Evolutionary conservation across 495 filamentous ascomycete species (phyloP), one percentile per base, ranked within the genome.

Genomic region (Eremomyces bilateralis): DNA sequence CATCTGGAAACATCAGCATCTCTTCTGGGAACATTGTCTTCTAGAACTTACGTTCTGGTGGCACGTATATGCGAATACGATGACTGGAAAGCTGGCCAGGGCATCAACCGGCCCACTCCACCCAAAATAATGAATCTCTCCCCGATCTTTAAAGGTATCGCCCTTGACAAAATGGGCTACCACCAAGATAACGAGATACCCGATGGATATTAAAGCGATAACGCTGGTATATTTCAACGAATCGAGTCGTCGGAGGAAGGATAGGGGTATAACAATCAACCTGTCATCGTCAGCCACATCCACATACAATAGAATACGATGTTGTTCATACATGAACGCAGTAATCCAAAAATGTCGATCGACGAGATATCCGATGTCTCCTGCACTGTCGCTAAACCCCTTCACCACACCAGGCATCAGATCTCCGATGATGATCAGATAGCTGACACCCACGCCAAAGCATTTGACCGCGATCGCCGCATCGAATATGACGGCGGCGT

Each of bases 331-430:
- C 78, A 94, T 85, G 48, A 95, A 97, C 15, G 68, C 85, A n/a
- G 88, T 94, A 31, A 97, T 75, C 88, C 88, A 97, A 49, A 97
- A 95, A 48, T 80, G 76, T 21, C 90, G 68, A 51, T 97, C 83
- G 25, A 80, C 62, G 32, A 94, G 58, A 46, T 79, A 93, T 13
- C 67, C 63, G 33, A 73, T 61, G 6, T 60, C 63, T 0, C 63
- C 68, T 3, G 62, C 64, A 28, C 61, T 58, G 31, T 74, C 69
- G 31, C 57, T 61, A 50, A 84, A 76, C 1, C 82, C 83, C 48
- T 67, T 58, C 0, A 88, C 71, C 5, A 97, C 88, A 3, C 80
- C 88, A 1, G 90, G 88, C 88, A 97, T 97, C 42, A 97, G 61
- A 49, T 97, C 88, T 13, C 88, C 88, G 44, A 97, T 95, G 44